phyloP scores from a whole-genome alignment of 768 basidiomycete genomes.

The Boletus speciosus region DNA sequence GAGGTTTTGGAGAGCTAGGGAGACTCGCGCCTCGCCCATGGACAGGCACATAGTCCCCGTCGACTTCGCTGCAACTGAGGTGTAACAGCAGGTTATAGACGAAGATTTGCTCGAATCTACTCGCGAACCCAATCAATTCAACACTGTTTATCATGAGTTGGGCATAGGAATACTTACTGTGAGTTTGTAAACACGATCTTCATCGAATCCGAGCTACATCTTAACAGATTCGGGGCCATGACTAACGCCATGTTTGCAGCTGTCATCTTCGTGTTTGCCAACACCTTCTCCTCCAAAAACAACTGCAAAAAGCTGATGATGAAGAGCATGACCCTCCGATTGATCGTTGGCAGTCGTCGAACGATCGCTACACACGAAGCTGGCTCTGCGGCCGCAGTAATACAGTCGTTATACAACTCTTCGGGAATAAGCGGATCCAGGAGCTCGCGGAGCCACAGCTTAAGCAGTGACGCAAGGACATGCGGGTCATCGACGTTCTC shows the following conservation, averaged over 20 bases:
- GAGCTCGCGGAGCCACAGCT: constrained; percentile 91
- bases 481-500: constrained; percentile 90
- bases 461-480: constrained; percentile 84
- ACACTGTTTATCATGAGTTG: constrained; percentile 1
- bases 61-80: constrained; percentile 72
- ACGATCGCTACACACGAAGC: constrained; percentile 72
- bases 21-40: constrained; percentile 77
- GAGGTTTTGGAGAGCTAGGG: constrained; percentile 40
- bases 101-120: constrained; percentile 84
- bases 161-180: constrained; percentile 55
- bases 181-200: constrained; percentile 88
- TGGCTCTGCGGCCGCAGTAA: constrained; percentile 63
- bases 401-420: constrained; percentile 89
- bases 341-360: constrained; percentile 75
- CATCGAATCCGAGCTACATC: constrained; percentile 87
- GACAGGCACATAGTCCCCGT: constrained; percentile 69
- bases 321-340: constrained; percentile 82
- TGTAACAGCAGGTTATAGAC: constrained; percentile 81
- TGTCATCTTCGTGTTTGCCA: constrained; percentile 83
- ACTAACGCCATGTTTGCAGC: constrained; percentile 83
- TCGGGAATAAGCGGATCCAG: constrained; percentile 89
- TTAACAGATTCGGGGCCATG: constrained; percentile 86
- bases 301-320: constrained; percentile 88
- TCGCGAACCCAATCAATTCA: constrained; percentile 5
- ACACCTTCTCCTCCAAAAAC: constrained; percentile 76